These are phyloP conservation scores for Gynochthodes officinalis DNA, from an alignment of 257 asterid genomes.

Conservation along the genomic window DNA sequence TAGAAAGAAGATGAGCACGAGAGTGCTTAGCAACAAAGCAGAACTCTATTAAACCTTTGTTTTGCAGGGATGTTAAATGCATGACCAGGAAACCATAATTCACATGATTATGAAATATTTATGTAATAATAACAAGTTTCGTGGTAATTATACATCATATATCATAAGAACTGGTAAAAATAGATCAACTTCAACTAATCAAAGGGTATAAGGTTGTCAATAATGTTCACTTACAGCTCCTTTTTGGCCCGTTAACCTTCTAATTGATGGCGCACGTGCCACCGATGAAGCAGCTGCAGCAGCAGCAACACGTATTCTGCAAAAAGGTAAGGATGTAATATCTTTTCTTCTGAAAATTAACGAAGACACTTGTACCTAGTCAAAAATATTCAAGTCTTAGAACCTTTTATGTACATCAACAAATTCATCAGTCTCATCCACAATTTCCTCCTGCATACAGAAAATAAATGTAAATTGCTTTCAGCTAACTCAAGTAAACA, in stretches of 20 bases:
- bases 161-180: neutral
- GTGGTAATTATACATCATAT: neutral
- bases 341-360: constrained; percentile 2
- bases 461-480: constrained; percentile 3
- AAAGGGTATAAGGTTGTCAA: neutral
- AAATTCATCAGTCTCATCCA: constrained; percentile 88
- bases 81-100: neutral
- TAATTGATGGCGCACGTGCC: constrained; percentile 77
- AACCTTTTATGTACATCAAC: constrained; percentile 92
- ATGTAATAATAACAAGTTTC: neutral
- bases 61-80: neutral
- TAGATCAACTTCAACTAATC: neutral
- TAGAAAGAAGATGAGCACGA: neutral
- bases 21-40: neutral
- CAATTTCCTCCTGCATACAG: constrained; percentile 78
- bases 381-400: neutral
- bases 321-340: constrained; percentile 14
- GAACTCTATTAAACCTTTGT: neutral
- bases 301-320: constrained; percentile 91
- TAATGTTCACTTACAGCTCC: constrained; percentile 52
- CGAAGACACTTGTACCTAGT: constrained; percentile 3
- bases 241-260: constrained; percentile 56
- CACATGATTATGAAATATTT: neutral
- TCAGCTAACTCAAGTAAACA: neutral
- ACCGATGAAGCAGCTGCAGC: constrained; percentile 91